Percentiles rank a stretch among this genome's conserved stretches.
These are phyloP conservation scores for Marchantia polymorpha DNA, from an alignment of 225 moss, liverwort and hornwort species.

Conservation along the genomic window DNA sequence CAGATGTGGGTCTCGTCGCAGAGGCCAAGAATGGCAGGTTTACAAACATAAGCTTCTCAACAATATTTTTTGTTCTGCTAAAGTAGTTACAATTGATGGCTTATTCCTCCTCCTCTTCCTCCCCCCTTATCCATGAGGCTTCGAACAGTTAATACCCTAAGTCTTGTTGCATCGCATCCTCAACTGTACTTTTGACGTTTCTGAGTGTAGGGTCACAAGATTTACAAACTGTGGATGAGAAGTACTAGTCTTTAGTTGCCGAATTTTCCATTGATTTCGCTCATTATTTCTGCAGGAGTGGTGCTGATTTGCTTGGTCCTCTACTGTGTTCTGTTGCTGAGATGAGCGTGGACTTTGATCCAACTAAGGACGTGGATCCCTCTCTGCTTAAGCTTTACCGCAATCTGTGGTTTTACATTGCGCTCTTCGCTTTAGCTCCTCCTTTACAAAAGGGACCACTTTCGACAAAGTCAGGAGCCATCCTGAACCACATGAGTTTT, in stretches of 20 bases:
- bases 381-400: conserved; percentile 69
- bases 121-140: no score
- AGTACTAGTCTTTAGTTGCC: no score
- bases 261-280: no score
- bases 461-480: conserved; percentile 48
- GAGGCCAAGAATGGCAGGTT: conserved; percentile 80
- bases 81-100: no score
- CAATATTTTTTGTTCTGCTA: neutral
- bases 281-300: conserved; percentile 46
- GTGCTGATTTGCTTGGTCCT: conserved; percentile 77
- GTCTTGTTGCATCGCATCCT: neutral
- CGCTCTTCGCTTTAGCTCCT: conserved; percentile 81
- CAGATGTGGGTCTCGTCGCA: conserved; percentile 68
- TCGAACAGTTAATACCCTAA: neutral
- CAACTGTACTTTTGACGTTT: neutral
- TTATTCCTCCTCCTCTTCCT: neutral
- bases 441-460: conserved; percentile 54
- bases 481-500: conserved; percentile 41
- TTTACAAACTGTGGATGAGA: neutral
- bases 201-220: neutral
- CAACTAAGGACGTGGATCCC: conserved; percentile 57
- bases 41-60: conserved; percentile 10
- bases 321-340: conserved; percentile 84
- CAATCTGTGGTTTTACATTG: conserved; percentile 85
- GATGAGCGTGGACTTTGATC: conserved; percentile 60